Base-by-base conservation (phyloP, 2,329 filamentous ascomycete genomes). In the Fusarium sp. region DNA sequence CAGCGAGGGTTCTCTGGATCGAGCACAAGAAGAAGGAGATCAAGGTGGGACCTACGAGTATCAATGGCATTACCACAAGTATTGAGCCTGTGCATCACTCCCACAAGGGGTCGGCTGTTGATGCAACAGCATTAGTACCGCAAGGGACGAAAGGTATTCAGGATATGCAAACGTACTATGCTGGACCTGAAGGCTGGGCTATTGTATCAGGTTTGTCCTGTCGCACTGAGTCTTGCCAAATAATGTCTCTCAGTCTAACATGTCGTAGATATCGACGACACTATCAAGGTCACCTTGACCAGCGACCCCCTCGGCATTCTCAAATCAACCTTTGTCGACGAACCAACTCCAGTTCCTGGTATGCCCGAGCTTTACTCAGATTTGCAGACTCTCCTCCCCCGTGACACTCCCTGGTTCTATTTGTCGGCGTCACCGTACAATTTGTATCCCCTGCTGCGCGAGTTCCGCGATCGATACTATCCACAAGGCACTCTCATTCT, bases 381-480 rank as follows among this genome's bases (percentile, higher is more conserved):
- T 55, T 83, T 97, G 13, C 82, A 89, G 42, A 77, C 79, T 8
- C 70, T 83, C 6, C 73, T 89, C 23, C 81, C 83, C 2, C 75
- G 85, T 11, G 83, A 85, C 11, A 90, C 93, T 3, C 87, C 93
- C 0, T 97, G 92, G 85, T 97, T 97, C 82, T 98, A 98, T 78
- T 86, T 98, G 45, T 96, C 93, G 0, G 94, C 95, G 0, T 97
- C 94, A 0, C 95, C 95, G 0, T 97, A 97, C 82, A 97, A 96
- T 72, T 86, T 98, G 11, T 97, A 97, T 75, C 91, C 92, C 0
- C 96, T 97, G 79, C 85, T 98, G 23, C 89, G 86, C 56, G 78
- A 84, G 1, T 98, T 98, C 79, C 84, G 93, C 35, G 81, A 89
- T 53, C 76, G 83, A 3, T 81, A 91, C 78, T 98, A 90, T 75